Evolutionary conservation across 805 yeast species (phyloP), one percentile per base, ranked within the genome.

Genomic region (Candida adriatica): DNA sequence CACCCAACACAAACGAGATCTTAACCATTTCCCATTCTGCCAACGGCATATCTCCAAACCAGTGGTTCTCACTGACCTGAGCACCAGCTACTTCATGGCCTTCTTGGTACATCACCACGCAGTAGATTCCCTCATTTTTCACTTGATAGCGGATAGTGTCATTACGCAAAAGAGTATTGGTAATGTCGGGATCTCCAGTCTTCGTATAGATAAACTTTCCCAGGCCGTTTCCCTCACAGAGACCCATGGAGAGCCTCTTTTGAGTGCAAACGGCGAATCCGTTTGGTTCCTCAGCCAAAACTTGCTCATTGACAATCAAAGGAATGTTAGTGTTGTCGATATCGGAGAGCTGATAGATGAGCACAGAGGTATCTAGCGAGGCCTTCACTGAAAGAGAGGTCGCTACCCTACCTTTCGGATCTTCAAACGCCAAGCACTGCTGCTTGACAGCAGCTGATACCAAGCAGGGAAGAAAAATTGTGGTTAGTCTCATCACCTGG

Each of bases 221-320:
- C 4, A 38, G 21, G 8, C 24, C 27, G 8, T 14, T 20, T 8
- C 21, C 34, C 2, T 29, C 29, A 26, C 47, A 41, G 2, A 26
- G 24, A 4, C 45, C 42, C 15, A 23, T 32, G 7, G 32, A 26
- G 16, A 13, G n/a, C 13, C 26, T 24, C 30, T 43, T 33, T 24
- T 31, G 37, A 1, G 47, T 27, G 22, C 47, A 43, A 5, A 43
- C 19, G 11, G 39, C 23, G 18, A 43, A 43, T 5, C 45, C 45
- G 7, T 26, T 14, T 4, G 24, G 25, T 13, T 34, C 41, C 11
- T 14, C 4, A 8, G n/a, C 19, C 4, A 43, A 13, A 6, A 11
- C 15, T 6, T 31, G 27, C 6, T 41, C 37, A 4, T 23, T 26
- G 11, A 38, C 31, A 4, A 16, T 6, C 19, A 38, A 3, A 6